Evolutionary conservation across 345 rosid genomes (phyloP).

Genomic region (Theobroma cacao): DNA sequence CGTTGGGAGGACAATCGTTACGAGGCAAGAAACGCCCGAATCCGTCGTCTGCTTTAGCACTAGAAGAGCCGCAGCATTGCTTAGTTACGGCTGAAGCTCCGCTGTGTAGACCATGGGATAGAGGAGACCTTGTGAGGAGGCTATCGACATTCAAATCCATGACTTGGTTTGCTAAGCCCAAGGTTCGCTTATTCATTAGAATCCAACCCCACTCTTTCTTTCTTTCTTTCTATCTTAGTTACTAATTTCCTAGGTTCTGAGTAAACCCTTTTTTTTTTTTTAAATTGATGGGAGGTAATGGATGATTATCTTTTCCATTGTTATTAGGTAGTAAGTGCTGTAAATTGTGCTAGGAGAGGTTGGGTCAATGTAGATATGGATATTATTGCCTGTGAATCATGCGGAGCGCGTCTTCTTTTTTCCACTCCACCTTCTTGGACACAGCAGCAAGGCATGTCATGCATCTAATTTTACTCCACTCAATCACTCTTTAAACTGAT

Average conservation of each 20-base stretch:
- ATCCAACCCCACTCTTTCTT: too few relatives aligned
- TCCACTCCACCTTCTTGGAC: conserved; percentile 87
- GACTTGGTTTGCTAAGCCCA: conserved; percentile 96
- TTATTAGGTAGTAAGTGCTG: conserved; percentile 77
- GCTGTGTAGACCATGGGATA: conserved; percentile 83
- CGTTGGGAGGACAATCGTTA: conserved; percentile 31
- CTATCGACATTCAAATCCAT: conserved; percentile 86
- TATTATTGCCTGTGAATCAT: conserved; percentile 80
- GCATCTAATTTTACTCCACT: conserved; percentile 9
- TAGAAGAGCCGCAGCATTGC: conserved; percentile 41
- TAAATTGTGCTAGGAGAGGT: conserved; percentile 89
- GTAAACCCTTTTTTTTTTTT: background rate
- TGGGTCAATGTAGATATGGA: conserved; percentile 88
- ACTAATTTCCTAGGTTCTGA: too few relatives aligned
- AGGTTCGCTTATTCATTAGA: conserved; percentile 41
- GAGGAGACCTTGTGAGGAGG: conserved; percentile 88
- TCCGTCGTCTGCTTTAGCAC: conserved; percentile 48
- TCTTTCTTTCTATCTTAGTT: background rate
- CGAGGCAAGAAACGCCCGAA: conserved; percentile 60
- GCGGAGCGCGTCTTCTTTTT: conserved; percentile 81
- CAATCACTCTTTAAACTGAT: too few relatives aligned
- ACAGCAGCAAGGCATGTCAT: conserved; percentile 68
- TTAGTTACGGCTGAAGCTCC: conserved; percentile 42
- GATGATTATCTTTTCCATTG: background rate
- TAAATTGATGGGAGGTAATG: background rate